Evolutionary conservation across 805 yeast genomes (phyloP).

Genomic region (Candida lessepsii): DNA sequence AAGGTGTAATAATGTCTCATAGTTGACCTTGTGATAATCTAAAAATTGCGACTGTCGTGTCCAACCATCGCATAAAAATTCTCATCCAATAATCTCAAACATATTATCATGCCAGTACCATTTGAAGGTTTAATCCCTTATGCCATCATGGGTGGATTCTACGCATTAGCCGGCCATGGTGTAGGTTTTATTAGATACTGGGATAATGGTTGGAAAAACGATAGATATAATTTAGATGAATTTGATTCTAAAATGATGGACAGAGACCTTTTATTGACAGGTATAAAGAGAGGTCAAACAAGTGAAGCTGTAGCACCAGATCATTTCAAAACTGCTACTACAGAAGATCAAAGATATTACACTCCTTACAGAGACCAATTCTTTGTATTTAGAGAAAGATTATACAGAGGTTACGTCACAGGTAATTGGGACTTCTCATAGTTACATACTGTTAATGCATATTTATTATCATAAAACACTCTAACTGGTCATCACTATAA

Average conservation of each 20-base stretch:
- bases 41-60: no score
- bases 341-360: constrained; percentile 39
- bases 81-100: constrained; percentile 15
- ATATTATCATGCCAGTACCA: constrained; percentile 41
- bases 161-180: constrained; percentile 47
- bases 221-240: constrained; percentile 42
- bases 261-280: constrained; percentile 76
- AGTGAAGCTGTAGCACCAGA: constrained; percentile 72
- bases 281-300: constrained; percentile 66
- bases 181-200: constrained; percentile 45
- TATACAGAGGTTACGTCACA: constrained; percentile 45
- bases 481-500: no score
- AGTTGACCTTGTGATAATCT: no score
- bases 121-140: constrained; percentile 48
- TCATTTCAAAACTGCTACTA: constrained; percentile 58
- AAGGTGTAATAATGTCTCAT: no score
- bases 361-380: constrained; percentile 48
- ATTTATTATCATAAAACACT: not conserved
- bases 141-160: constrained; percentile 45
- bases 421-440: constrained; percentile 44
- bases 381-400: constrained; percentile 46
- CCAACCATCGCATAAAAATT: constrained; percentile 4
- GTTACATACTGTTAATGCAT: constrained; percentile 8
- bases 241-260: constrained; percentile 55
- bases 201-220: constrained; percentile 50